Evolutionary conservation across 352 stramenopile genomes (phyloP).

Genomic region (Pythium dissotocum): DNA sequence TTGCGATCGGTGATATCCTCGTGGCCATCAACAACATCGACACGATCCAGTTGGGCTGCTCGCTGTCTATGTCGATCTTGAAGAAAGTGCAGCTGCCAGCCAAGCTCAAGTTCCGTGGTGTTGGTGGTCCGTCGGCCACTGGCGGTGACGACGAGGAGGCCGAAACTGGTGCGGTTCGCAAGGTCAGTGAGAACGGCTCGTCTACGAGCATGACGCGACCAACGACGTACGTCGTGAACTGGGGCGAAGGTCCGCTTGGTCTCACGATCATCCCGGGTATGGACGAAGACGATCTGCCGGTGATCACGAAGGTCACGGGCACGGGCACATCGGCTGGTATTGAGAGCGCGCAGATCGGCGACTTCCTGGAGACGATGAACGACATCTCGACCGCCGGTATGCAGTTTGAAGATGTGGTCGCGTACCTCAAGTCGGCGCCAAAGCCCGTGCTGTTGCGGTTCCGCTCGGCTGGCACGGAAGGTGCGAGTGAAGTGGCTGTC

Average conservation of each 20-base stretch:
- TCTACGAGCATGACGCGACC: conserved; percentile 56
- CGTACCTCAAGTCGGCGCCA: conserved; percentile 76
- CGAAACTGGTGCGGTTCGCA: conserved; percentile 25
- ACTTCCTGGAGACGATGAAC: conserved; percentile 85
- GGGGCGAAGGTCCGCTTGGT: conserved; percentile 75
- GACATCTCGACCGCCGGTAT: conserved; percentile 62
- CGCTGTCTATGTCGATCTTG: conserved; percentile 86
- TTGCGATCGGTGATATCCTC: conserved; percentile 82
- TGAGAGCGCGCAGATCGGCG: conserved; percentile 78
- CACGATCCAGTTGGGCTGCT: conserved; percentile 85
- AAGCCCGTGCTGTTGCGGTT: conserved; percentile 81
- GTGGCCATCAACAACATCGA: conserved; percentile 91
- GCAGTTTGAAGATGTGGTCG: conserved; percentile 82
- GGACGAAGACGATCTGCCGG: conserved; percentile 72
- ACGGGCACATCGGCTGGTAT: conserved; percentile 79
- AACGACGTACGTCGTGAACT: conserved; percentile 74
- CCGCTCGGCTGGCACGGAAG: conserved; percentile 45
- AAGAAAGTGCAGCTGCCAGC: conserved; percentile 87
- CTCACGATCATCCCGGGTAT: conserved; percentile 86
- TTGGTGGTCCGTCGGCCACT: conserved; percentile 53
- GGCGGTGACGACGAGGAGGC: conserved; percentile 14
- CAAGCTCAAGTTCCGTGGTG: conserved; percentile 82
- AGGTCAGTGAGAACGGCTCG: conserved; percentile 29
- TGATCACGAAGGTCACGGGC: conserved; percentile 89
- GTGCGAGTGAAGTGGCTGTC: conserved; percentile 21